These are phyloP conservation scores for Testicularia cyperi DNA, from an alignment of 1,284 basidiomycete genomes.

Conservation along the genomic window DNA sequence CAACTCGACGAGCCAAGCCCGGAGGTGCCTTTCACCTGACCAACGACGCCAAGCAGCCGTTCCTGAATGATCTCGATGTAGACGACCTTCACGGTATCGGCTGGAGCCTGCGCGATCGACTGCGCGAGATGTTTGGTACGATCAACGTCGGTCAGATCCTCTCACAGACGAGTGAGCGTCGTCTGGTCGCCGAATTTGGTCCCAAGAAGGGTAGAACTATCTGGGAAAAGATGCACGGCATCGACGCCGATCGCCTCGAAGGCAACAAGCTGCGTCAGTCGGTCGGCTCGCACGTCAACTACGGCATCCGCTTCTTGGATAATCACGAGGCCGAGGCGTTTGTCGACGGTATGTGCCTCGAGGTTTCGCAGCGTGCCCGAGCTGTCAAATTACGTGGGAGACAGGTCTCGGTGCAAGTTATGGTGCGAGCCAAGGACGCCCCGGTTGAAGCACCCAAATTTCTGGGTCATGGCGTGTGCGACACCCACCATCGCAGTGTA, in stretches of 20 bases:
- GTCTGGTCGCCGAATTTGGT: conserved; percentile 69
- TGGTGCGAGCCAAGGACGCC: conserved; percentile 81
- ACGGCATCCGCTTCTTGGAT: conserved; percentile 88
- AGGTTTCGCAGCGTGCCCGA: conserved; percentile 42
- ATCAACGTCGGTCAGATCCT: conserved; percentile 70
- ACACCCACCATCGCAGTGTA: conserved; percentile 75
- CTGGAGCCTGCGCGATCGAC: conserved; percentile 58
- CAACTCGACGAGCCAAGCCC: conserved; percentile 87
- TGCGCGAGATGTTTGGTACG: conserved; percentile 72
- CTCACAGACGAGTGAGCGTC: conserved; percentile 11
- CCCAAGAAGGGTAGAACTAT: conserved; percentile 79
- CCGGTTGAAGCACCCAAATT: conserved; percentile 96
- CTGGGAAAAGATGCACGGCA: conserved; percentile 78
- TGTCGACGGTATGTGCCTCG: conserved; percentile 44
- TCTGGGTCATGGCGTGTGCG: conserved; percentile 86
- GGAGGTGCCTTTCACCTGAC: conserved; percentile 77
- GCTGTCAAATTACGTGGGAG: conserved; percentile 76
- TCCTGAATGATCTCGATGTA: conserved; percentile 78
- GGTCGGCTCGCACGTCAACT: conserved; percentile 61
- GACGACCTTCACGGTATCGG: conserved; percentile 87
- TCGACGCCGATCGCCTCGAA: conserved; percentile 77
- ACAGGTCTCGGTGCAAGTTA: conserved; percentile 72
- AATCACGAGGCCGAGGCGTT: conserved; percentile 72
- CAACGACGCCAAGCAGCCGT: conserved; percentile 63
- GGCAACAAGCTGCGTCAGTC: conserved; percentile 59